Evolutionary conservation across 805 yeast species (phyloP), one percentile per base, ranked within the genome.

Genomic region (Blastobotrys americana): DNA sequence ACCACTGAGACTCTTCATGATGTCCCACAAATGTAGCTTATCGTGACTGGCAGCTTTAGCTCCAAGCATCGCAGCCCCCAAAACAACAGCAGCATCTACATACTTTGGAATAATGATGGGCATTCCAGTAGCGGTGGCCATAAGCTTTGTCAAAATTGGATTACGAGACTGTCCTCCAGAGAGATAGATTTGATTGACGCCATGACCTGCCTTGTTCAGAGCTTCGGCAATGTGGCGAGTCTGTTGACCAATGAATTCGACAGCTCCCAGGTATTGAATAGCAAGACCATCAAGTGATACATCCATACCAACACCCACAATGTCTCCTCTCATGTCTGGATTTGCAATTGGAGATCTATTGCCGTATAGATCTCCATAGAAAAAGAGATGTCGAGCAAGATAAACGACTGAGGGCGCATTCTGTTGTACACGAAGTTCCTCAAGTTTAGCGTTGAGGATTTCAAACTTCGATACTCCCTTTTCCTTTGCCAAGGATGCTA

Each of bases 331-430:
- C 98, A 93, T 93, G 46, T 73, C 68, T 6, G 95, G 88, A 59
- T 93, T 97, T 9, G 97, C 97, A 55, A 93, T 81, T n/a, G 98
- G 98, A 1, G 96, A 85, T 63, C 98, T 73, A 68, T 93, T 93
- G 35, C 98, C 98, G 63, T 89, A 95, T 64, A 83, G 80, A 66
- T 93, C 98, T 50, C 97, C 98, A 65, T 93, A 93, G 67, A 86
- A 87, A 65, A 87, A 93, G 56, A 85, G 66, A 63, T 89, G 84
- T 59, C 78, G 84, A 20, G 93, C 94, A 54, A 93, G 70, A 9
- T 86, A 71, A 15, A 84, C 87, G 34, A 88, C 84, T 0, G 95
- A 78, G 45, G 93, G 73, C 28, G 76, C 74, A 19, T 73, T 72
- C 34, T 69, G 72, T 41, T 75, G 77, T 27, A 67, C 65, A 10